Evolutionary conservation across 441 rosid species (phyloP).

Genomic region (Gossypium trilobum): DNA sequence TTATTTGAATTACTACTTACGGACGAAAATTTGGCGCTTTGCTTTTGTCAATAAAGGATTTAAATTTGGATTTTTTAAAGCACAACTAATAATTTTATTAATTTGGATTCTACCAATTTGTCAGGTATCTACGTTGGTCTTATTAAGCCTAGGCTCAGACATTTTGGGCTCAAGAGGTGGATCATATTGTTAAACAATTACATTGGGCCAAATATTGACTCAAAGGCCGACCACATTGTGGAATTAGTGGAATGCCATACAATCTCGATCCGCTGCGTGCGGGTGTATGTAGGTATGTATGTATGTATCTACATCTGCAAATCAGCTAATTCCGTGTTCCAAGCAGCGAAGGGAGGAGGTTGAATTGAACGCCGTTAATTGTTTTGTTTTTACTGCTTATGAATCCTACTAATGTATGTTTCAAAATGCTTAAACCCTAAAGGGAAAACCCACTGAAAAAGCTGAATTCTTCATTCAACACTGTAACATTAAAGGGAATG

Average conservation of each 20-base stretch:
- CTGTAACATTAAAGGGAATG: slow-evolving; percentile 15
- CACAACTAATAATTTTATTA: no score
- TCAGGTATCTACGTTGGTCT: neutral
- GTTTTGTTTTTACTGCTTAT: neutral
- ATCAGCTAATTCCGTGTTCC: neutral
- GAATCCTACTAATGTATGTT: neutral
- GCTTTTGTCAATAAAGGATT: no score
- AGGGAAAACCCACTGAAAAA: neutral
- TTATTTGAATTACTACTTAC: no score
- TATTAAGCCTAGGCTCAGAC: neutral
- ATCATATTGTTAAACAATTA: neutral
- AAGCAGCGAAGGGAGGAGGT: neutral
- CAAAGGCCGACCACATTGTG: neutral
- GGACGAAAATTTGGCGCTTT: no score
- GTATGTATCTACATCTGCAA: neutral
- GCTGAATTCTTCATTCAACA: neutral
- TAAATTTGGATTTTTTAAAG: no score
- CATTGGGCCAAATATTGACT: neutral
- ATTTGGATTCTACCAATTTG: no score
- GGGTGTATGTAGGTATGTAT: neutral
- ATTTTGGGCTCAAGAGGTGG: neutral
- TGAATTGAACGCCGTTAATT: neutral
- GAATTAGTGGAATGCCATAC: neutral
- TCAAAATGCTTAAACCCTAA: slow-evolving; percentile 18
- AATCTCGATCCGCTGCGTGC: neutral